Percentiles rank a stretch among this genome's conserved stretches.
Evolutionary conservation across 495 filamentous ascomycete genomes (phyloP).

Genomic region (Bacidia gigantensis): DNA sequence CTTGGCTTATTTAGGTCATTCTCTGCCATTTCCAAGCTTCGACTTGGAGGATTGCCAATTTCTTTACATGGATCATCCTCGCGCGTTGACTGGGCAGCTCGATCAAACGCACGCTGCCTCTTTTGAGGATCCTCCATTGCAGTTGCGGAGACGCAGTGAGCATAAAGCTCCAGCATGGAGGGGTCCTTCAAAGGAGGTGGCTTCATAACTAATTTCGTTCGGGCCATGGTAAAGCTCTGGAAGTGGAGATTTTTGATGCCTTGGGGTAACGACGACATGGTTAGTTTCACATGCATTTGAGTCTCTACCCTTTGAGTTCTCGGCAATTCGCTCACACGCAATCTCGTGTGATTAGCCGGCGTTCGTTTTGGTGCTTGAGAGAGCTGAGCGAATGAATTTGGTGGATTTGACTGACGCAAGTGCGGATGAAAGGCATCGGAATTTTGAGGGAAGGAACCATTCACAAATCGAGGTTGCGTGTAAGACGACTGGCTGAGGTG

Average conservation of each 20-base stretch:
- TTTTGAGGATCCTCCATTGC: slow-evolving; percentile 68
- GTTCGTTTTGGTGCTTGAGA: neutral
- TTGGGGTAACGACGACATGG: slow-evolving; percentile 53
- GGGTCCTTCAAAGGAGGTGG: slow-evolving; percentile 41
- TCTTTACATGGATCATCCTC: slow-evolving; percentile 21
- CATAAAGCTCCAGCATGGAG: slow-evolving; percentile 69
- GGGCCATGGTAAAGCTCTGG: slow-evolving; percentile 77
- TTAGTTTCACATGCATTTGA: slow-evolving; percentile 72
- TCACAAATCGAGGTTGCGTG: neutral
- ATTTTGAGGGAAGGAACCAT: neutral
- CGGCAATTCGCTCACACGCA: slow-evolving; percentile 50
- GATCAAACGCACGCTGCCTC: slow-evolving; percentile 47
- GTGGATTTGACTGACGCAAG: neutral
- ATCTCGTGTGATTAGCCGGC: slow-evolving; percentile 16
- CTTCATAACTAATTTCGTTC: slow-evolving; percentile 71
- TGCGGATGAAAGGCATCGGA: neutral
- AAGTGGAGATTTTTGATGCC: slow-evolving; percentile 71
- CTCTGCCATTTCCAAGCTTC: slow-evolving; percentile 16
- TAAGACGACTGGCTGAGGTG: neutral
- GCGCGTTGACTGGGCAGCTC: slow-evolving; percentile 34
- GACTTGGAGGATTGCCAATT: slow-evolving; percentile 19
- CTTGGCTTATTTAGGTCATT: slow-evolving; percentile 54
- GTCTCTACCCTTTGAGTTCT: slow-evolving; percentile 89
- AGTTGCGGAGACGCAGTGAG: slow-evolving; percentile 76
- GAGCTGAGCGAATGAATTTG: neutral